Conservation (phyloP, 2,329 filamentous ascomycete species). For the Aspergillus neoniger region DNA sequence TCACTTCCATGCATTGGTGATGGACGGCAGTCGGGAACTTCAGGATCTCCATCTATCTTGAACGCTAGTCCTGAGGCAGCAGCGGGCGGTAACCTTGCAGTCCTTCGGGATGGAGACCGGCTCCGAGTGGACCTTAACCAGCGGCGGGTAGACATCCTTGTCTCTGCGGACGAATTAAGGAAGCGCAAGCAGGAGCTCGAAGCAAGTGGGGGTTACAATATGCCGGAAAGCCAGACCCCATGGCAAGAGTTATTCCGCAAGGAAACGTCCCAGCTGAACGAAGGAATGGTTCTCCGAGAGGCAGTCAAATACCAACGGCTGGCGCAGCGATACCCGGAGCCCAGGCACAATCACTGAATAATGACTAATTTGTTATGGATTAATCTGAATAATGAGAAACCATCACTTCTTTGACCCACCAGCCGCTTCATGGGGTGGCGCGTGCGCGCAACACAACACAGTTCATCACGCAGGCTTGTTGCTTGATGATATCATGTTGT, state of each 20-base stretch:
- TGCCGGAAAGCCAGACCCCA: conserved; percentile 49
- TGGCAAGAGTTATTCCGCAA: conserved; percentile 55
- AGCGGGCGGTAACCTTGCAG: conserved; percentile 55
- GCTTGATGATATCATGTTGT: background rate
- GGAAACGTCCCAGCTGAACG: conserved; percentile 48
- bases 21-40: conserved; percentile 58
- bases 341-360: conserved; percentile 49
- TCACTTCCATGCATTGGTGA: conserved; percentile 57
- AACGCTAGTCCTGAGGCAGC: conserved; percentile 59
- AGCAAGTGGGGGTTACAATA: conserved; percentile 40
- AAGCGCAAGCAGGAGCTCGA: conserved; percentile 43
- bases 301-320: conserved; percentile 52
- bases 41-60: conserved; percentile 57
- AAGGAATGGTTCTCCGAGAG: conserved; percentile 51
- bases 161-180: conserved; percentile 46
- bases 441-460: background rate
- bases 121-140: conserved; percentile 54
- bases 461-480: background rate
- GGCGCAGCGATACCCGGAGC: conserved; percentile 45
- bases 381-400: too few species aligned
- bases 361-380: background rate
- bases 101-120: conserved; percentile 53
- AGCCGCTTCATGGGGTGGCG: background rate
- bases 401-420: background rate
- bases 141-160: conserved; percentile 52